Base-by-base conservation (phyloP, 2,329 filamentous ascomycete species). In the Arthrocladium fulminans region DNA sequence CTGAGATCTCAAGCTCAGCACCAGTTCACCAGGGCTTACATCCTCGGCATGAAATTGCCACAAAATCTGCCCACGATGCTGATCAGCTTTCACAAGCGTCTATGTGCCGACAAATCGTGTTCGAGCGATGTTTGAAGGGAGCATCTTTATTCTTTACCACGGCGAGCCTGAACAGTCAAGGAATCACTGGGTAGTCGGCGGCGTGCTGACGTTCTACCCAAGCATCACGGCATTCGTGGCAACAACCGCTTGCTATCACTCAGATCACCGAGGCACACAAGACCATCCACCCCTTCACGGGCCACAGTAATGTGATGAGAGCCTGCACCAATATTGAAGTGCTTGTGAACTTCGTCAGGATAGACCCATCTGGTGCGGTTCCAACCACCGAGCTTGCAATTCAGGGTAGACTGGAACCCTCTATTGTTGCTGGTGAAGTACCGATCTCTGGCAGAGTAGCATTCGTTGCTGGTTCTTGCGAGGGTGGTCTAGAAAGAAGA, bases 321-420 rank as follows among this genome's bases (percentile, higher is more conserved):
- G 46, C 23, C 15, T 20, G 17, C 22, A 43, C 30, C n/a, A 25
- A 25, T 17, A 41, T 47, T 20, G 45, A 40, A 5, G 41, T 27
- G 45, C n/a, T 41, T 27, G 27, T 45, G 29, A 50, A 50, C 70
- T 73, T 10, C 67, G 69, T 51, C 73, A 73, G 56, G 68, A 70
- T 13, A 69, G 8, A 5, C 9, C 8, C 38, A 20, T 7, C 34
- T 8, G 34, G 34, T 37, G 27, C 7, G 7, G 27, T 29, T 7
- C 27, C 27, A 13, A 13, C 27, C 7, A 7, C 27, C 27, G 27
- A 29, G 27, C 27, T 29, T 29, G 27, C 13, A 7, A 7, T 7
- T 13, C 7, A 29, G 27, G 27, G 13, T 13, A 29, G 27, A 13
- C 27, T 29, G 7, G 27, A 13, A 7, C 7, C 27, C 27, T 29